Evolutionary conservation across 352 stramenopile genomes (phyloP), one percentile per base, ranked within the genome.

Genomic region (Pythium plurisporium): DNA sequence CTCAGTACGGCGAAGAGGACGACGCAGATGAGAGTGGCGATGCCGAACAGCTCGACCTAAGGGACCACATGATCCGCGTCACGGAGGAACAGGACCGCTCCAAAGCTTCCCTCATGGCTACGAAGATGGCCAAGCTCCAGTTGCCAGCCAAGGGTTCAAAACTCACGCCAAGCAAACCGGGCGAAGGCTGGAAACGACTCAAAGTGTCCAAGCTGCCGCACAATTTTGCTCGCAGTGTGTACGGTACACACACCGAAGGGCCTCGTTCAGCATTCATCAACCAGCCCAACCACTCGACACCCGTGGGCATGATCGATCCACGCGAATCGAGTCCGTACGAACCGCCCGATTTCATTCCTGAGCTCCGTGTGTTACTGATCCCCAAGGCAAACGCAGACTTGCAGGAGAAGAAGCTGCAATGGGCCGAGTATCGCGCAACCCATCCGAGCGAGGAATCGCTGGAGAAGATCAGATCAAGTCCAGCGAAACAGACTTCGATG

Each of bases 181-280:
- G 79, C 5, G 74, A 89, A 59, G 82, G 79, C 49, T 92, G 79
- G 82, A 90, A 90, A 56, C 78, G 82, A 1, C 70, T 92, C 2
- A 85, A 87, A 55, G 64, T 61, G 0, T 73, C 74, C 5, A 71
- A 70, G 3, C 45, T 92, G 40, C 78, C 82, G 0, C 65, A 55
- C 8, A 76, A 76, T 51, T 92, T 92, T 52, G 82, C 76, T 40
- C 70, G 76, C 10, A 75, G 43, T 19, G 79, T 88, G 53, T 89
- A 89, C 40, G 52, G 40, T 6, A 41, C 69, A 12, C 79, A 76
- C 43, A 87, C 78, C 0, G 76, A 87, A 33, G 72, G 72, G 0
- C 79, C 79, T n/a, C 72, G 74, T 10, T 86, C 79, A 12, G 62
- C 53, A 17, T 89, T 85, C 36, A 73, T 89, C 33, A 86, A 84